These are phyloP conservation scores for Sphagnum contortum DNA, from an alignment of 225 moss, liverwort and hornwort genomes.

Conservation along the genomic window DNA sequence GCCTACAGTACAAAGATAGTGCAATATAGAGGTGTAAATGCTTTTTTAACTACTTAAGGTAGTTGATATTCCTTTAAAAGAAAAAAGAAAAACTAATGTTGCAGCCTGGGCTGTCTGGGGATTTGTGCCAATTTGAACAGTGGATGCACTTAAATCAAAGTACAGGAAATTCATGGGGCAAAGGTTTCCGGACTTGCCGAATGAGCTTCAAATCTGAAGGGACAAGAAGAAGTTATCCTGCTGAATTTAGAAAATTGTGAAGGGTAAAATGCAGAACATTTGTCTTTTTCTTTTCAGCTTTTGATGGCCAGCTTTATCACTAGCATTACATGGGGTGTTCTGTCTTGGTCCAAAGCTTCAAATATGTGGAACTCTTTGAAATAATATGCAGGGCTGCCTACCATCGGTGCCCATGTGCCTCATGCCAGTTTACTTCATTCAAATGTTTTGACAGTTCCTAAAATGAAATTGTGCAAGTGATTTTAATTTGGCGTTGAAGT, in stretches of 20 bases:
- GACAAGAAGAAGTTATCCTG: background rate
- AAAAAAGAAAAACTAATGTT: background rate
- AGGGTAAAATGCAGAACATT: too few species aligned
- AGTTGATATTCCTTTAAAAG: background rate
- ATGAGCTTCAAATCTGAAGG: constrained; percentile 35
- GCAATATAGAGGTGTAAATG: background rate
- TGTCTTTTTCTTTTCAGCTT: too few species aligned
- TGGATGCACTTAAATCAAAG: constrained; percentile 48
- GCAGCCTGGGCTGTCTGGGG: background rate
- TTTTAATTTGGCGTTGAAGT: too few species aligned
- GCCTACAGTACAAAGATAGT: too few species aligned
- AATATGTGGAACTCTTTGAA: background rate
- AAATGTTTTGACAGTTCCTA: too few species aligned
- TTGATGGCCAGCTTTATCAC: background rate
- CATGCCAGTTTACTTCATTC: too few species aligned
- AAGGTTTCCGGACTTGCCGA: constrained; percentile 49
- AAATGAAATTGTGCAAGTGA: too few species aligned
- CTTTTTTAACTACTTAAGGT: background rate
- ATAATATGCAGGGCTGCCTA: background rate
- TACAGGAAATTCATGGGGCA: constrained; percentile 37
- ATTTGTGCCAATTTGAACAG: constrained; percentile 18
- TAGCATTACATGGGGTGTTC: background rate
- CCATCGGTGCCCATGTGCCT: too few species aligned
- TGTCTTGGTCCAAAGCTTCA: background rate
- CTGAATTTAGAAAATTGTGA: background rate